Conservation (phyloP, 495 filamentous ascomycete genomes). For the Penicillium lagena region DNA sequence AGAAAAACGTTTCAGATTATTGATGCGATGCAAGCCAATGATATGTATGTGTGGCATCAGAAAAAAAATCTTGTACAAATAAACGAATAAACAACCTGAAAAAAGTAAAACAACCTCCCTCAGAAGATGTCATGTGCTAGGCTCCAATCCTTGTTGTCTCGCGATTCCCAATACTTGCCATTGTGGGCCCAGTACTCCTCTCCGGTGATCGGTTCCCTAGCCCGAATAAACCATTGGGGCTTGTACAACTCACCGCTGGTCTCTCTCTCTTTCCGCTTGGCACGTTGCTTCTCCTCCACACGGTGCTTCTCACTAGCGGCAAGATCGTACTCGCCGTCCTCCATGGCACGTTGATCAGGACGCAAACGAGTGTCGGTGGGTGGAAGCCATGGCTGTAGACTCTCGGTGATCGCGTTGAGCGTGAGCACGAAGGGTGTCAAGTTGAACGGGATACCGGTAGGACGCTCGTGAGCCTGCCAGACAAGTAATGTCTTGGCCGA, state of each 20-base stretch:
- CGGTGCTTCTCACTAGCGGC: slow-evolving; percentile 93
- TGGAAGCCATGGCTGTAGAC: slow-evolving; percentile 63
- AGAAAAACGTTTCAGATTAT: too few relatives aligned
- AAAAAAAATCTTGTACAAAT: slow-evolving; percentile 11
- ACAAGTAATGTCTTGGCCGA: slow-evolving; percentile 73
- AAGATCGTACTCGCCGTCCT: slow-evolving; percentile 90
- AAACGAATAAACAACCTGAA: slow-evolving; percentile 1
- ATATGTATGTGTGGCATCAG: too few relatives aligned
- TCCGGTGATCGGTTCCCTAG: slow-evolving; percentile 68
- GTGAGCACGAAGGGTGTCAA: slow-evolving; percentile 93
- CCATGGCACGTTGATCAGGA: slow-evolving; percentile 98
- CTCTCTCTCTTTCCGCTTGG: slow-evolving; percentile 67
- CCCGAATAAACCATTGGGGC: slow-evolving; percentile 80
- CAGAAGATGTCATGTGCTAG: slow-evolving; percentile 60
- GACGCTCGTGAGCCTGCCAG: slow-evolving; percentile 82
- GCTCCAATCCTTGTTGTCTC: slow-evolving; percentile 46
- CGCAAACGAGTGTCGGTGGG: slow-evolving; percentile 88
- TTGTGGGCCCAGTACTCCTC: slow-evolving; percentile 88
- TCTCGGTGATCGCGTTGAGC: slow-evolving; percentile 79
- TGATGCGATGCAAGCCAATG: too few relatives aligned
- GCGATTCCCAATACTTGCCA: slow-evolving; percentile 75
- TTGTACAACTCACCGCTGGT: slow-evolving; percentile 69
- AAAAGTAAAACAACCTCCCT: neutral
- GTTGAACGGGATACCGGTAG: slow-evolving; percentile 87
- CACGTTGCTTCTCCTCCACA: slow-evolving; percentile 88